phyloP scores from a whole-genome alignment of 108 stramenopile genomes.

The Phaeodactylum tricornutum region DNA sequence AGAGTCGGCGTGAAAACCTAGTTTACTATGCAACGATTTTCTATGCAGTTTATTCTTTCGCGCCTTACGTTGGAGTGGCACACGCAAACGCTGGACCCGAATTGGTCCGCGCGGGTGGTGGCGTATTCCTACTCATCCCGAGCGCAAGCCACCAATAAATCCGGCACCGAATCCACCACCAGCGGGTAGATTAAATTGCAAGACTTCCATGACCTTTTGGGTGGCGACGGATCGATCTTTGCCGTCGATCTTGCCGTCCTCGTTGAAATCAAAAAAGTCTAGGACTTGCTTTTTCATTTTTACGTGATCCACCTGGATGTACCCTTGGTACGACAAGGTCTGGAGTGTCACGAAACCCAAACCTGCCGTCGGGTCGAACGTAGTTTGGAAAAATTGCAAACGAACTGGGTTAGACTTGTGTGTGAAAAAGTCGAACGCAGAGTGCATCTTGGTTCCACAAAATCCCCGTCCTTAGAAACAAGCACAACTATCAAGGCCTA shows the following conservation, averaged over 20 bases:
- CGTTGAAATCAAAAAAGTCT: constrained; percentile 24
- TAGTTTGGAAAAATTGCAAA: too few species aligned
- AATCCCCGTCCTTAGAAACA: not conserved
- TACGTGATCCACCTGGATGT: constrained; percentile 57
- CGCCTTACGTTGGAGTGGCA: too few species aligned
- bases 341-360: constrained; percentile 58
- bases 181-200: constrained; percentile 19
- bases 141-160: constrained; percentile 26
- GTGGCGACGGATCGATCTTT: constrained; percentile 15
- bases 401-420: too few species aligned
- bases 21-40: too few species aligned
- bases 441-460: too few species aligned
- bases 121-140: constrained; percentile 11
- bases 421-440: too few species aligned
- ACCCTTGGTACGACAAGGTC: constrained; percentile 47
- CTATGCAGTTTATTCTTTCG: too few species aligned
- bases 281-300: constrained; percentile 30
- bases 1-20: too few species aligned
- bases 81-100: too few species aligned
- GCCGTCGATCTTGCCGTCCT: constrained; percentile 27
- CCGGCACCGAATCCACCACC: constrained; percentile 31
- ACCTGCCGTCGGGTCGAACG: too few species aligned
- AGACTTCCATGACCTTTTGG: constrained; percentile 18
- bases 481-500: constrained; percentile 2
- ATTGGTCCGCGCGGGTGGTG: too few species aligned